Base-by-base conservation (phyloP, 2,329 filamentous ascomycete genomes). In the Colletotrichum melonis region DNA sequence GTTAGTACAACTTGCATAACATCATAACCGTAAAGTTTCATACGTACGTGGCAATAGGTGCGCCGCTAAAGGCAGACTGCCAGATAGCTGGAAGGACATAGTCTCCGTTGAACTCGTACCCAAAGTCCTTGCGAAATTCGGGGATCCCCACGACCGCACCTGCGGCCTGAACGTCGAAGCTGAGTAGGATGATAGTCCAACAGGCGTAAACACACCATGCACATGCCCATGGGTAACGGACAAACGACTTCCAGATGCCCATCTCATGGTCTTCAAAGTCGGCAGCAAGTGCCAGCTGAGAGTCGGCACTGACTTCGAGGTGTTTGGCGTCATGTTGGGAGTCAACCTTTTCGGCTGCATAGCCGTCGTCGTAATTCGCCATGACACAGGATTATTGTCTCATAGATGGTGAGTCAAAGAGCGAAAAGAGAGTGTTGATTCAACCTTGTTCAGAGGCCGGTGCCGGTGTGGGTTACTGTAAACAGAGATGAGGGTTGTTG, bases 61-160 rank as follows among this genome's bases (percentile, higher is more conserved):
- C 85, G 11, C 83, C 84, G 60, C 80, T 80, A 71, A 86, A 86
- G 4, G 84, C 84, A 28, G 79, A 81, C 74, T 87, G 84, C 85
- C 85, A 87, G 6, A 81, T 80, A 5, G 83, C 81, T 14, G 81
- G 76, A 7, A 86, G 77, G 7, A 85, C 84, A 76, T 83, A 86
- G 67, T 77, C 77, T 2, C 79, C 81, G 1, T 80, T 79, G 56
- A 79, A 84, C 7, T 76, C 64, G 59, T 80, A 76, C 0, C 85
- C 85, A 77, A 87, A 87, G 73, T 86, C 84, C 70, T 86, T 80
- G 60, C 84, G 80, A 74, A 86, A 87, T 68, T 82, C 71, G 5
- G 85, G 85, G 12, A 86, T 84, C 24, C 84, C 81, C 38, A 86
- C 80, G n/a, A 85, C 81, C 60, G 78, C 82, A 5, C 83, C 82